These are phyloP conservation scores for Naganishia albida DNA, from an alignment of 1,284 basidiomycete species.

Conservation along the genomic window DNA sequence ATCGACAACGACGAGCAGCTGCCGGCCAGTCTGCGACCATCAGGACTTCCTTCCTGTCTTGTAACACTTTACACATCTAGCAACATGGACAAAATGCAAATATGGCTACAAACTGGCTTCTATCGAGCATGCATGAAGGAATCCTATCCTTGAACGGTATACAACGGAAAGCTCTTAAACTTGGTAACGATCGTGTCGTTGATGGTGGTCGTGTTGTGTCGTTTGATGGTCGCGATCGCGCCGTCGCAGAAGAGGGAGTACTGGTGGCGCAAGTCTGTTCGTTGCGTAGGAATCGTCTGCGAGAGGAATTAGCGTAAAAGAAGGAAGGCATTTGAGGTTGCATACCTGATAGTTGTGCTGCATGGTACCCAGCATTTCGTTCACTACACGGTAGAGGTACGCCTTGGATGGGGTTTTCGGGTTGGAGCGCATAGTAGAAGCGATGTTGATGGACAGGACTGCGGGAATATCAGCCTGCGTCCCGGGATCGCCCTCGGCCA, in stretches of 20 bases:
- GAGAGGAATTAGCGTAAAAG: background rate
- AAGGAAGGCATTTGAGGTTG: background rate
- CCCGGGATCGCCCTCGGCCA: background rate
- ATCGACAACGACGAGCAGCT: too few species aligned
- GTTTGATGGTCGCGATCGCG: slow-evolving; percentile 7
- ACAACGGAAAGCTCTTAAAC: slow-evolving; percentile 30
- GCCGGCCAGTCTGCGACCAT: background rate
- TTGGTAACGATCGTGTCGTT: slow-evolving; percentile 20
- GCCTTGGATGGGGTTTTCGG: slow-evolving; percentile 41
- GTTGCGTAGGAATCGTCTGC: slow-evolving; percentile 15
- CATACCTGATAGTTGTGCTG: slow-evolving; percentile 42
- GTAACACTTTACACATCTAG: background rate
- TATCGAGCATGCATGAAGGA: slow-evolving; percentile 1
- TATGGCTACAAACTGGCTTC: background rate
- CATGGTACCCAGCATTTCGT: slow-evolving; percentile 45
- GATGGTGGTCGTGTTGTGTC: slow-evolving; percentile 19
- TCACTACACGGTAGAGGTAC: slow-evolving; percentile 48
- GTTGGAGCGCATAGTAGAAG: slow-evolving; percentile 36
- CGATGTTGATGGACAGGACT: slow-evolving; percentile 40
- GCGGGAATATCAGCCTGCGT: background rate
- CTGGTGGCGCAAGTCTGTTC: slow-evolving; percentile 18
- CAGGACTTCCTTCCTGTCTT: background rate
- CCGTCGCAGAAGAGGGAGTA: slow-evolving; percentile 32
- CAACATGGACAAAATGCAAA: slow-evolving; percentile 7
- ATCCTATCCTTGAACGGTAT: background rate